Evolutionary conservation across 140 eudicot genomes (phyloP), one percentile per base, ranked within the genome.

Genomic region (Erigeron philadelphicus): DNA sequence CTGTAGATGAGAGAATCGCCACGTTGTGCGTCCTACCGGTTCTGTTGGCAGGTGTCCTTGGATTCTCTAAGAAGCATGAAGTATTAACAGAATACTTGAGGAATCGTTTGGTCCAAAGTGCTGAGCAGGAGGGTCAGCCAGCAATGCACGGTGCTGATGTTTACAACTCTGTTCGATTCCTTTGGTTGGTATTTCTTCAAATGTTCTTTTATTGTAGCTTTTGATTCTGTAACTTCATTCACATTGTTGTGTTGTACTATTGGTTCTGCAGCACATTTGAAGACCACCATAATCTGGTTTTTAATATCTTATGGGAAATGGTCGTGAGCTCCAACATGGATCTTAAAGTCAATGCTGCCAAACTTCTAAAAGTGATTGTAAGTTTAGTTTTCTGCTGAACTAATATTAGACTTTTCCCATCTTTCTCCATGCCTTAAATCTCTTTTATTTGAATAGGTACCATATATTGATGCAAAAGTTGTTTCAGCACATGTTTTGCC

Each of bases 281-380:
- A 67, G 98, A 86, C 72, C 95, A 92, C 69, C 98, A 92, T 55
- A 83, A 71, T 75, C 79, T 92, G 81, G 80, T 88, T 64, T 92
- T 92, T 75, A 88, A 86, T 80, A 84, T 88, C 78, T 68, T 84
- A 35, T 92, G 98, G 98, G 98, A 92, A 79, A 86, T 92, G 98
- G 96, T 92, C 70, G 98, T 83, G 56, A 92, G 96, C 73, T 84
- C 96, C 76, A 81, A 81, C 76, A 81, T 82, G 76, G 82, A 88
- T 61, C 71, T 92, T 78, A 88, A 92, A 80, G 70, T 84, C 66
- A 75, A 78, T 67, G 96, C 98, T 56, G 95, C 98, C 47, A 84
- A 86, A 64, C 81, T 92, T 68, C 75, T 88, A 71, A 92, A 86
- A 88, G 89, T 76, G 79, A 84, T 86, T 48, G 98, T 88, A 84